Conservation (phyloP, 768 basidiomycete genomes). For the Serendipita sp. region DNA sequence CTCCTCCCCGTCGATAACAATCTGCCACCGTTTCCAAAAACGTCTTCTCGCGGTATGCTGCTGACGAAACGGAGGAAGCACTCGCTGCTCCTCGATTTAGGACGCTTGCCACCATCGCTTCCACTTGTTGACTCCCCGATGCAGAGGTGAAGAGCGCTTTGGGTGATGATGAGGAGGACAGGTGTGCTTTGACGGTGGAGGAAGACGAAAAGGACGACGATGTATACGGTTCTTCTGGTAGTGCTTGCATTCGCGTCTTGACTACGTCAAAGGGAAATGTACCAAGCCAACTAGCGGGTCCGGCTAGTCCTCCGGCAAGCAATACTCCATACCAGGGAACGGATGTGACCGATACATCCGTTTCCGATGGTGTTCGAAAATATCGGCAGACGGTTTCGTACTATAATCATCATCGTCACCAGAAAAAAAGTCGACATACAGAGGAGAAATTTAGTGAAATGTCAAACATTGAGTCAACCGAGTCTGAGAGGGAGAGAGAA, state of each 20-base stretch:
- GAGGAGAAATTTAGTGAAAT: not conserved
- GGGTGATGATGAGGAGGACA: not conserved
- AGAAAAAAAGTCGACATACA: not conserved
- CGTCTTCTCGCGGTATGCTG: not conserved
- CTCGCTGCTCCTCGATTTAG: slow-evolving; percentile 17
- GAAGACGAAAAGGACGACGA: not conserved
- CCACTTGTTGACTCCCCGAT: slow-evolving; percentile 37
- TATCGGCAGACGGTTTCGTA: slow-evolving; percentile 51
- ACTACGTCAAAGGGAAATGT: slow-evolving; percentile 85
- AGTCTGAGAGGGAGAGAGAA: slow-evolving; percentile 4
- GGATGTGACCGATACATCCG: slow-evolving; percentile 23
- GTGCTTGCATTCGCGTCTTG: slow-evolving; percentile 71
- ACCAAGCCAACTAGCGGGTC: slow-evolving; percentile 56
- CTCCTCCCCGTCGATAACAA: slow-evolving; percentile 50
- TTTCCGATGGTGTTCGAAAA: slow-evolving; percentile 26
- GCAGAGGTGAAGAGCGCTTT: not conserved
- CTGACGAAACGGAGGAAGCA: too few species aligned
- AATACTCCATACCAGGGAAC: slow-evolving; percentile 44
- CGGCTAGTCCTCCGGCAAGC: slow-evolving; percentile 61
- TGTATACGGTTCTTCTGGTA: not conserved
- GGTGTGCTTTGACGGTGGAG: not conserved
- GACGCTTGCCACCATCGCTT: slow-evolving; percentile 33
- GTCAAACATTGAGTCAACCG: too few species aligned
- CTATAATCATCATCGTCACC: too few species aligned
- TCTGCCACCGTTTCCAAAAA: slow-evolving; percentile 16